Conservation (phyloP, 306 rosid genomes). For the Rosa multiflora region DNA sequence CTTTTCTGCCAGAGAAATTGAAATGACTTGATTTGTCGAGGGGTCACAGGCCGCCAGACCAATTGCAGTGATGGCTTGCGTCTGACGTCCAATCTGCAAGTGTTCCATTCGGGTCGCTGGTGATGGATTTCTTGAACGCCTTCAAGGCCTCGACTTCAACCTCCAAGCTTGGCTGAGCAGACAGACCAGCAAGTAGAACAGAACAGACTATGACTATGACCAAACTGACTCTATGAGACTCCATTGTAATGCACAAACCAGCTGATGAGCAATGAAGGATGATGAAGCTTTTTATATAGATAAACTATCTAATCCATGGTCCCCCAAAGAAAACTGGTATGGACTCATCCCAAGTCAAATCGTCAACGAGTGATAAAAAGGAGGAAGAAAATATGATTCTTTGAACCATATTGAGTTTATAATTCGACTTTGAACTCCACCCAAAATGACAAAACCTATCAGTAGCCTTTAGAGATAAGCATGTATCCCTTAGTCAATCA, state of each 20-base stretch:
- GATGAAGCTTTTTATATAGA: conserved; percentile 20
- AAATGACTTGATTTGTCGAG: conserved; percentile 43
- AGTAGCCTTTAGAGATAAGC: background rate
- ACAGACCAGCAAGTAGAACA: conserved; percentile 23
- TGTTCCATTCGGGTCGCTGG: conserved; percentile 48
- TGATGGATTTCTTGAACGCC: conserved; percentile 59
- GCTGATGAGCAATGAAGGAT: background rate
- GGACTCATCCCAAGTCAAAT: conserved; percentile 8
- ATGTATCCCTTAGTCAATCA: background rate
- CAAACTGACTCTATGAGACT: conserved; percentile 40
- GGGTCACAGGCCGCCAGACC: conserved; percentile 69
- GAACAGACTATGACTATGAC: conserved; percentile 31
- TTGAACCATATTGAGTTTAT: conserved; percentile 11
- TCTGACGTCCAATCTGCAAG: conserved; percentile 55
- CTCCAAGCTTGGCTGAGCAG: conserved; percentile 41
- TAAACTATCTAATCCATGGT: background rate
- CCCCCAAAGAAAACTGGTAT: background rate
- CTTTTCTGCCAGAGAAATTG: conserved; percentile 45
- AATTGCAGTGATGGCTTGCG: conserved; percentile 57
- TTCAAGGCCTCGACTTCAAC: conserved; percentile 65
- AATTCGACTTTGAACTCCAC: conserved; percentile 16
- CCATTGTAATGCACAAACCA: conserved; percentile 29
- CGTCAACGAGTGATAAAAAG: background rate
- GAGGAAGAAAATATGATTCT: conserved; percentile 19
- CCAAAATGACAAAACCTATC: background rate